Conservation (phyloP, 768 basidiomycete species). For the Lenzites betulinus region DNA sequence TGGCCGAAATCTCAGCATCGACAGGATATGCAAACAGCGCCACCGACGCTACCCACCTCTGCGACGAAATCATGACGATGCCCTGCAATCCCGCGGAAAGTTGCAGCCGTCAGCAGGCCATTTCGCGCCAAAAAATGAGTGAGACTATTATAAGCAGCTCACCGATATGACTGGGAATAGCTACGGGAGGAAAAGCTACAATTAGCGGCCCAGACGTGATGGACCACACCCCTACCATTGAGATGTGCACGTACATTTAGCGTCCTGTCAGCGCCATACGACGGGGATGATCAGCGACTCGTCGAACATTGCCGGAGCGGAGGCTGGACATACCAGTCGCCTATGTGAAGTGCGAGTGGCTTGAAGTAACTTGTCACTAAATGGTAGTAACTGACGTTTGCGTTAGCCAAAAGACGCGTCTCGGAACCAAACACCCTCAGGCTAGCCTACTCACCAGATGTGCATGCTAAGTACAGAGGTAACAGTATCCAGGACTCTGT, state of each 20-base stretch:
- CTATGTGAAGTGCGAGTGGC: background rate
- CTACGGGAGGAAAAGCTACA: background rate
- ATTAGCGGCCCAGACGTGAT: background rate
- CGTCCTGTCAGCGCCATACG: background rate
- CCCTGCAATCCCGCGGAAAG: background rate
- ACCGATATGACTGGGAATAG: background rate
- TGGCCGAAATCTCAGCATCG: background rate
- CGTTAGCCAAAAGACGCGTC: background rate
- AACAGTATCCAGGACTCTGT: background rate
- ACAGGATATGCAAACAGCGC: background rate
- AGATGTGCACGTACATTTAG: background rate
- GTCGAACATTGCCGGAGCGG: too few species aligned
- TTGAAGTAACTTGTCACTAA: slow-evolving; percentile 7
- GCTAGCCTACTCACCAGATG: background rate
- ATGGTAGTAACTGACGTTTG: background rate
- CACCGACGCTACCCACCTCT: background rate
- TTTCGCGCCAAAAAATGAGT: background rate
- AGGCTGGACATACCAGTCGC: background rate
- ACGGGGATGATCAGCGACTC: background rate
- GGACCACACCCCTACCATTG: background rate
- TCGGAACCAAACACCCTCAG: too few species aligned
- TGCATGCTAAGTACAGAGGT: background rate
- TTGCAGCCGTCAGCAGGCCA: background rate
- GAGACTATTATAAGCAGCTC: too few species aligned
- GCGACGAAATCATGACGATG: background rate